Evolutionary conservation across 192 early-diverging fungal species (phyloP), one percentile per base, ranked within the genome.

Genomic region (Coemansia sp.): DNA sequence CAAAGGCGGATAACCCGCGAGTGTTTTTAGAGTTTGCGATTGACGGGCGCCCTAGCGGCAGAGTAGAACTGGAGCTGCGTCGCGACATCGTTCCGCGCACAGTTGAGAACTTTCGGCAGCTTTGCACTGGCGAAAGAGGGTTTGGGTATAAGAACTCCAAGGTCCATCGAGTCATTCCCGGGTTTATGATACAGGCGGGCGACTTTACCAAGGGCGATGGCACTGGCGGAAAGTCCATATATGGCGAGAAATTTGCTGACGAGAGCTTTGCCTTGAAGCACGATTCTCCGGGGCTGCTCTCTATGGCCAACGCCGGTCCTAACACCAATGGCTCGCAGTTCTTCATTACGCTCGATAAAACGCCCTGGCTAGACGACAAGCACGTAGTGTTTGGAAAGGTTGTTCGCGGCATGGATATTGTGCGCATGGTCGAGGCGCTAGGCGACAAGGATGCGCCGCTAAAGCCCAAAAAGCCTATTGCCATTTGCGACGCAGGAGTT

Each of bases 121-220:
- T 80, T 58, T 70, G 76, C 29, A 73, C 75, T 4, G 85, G 87
- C 9, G 76, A 79, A 19, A 73, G 78, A 22, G 81, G 81, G 14
- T 70, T 78, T 36, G 80, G 84, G 14, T 93, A 86, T 74, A 88
- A 88, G 68, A 90, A 86, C 32, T 86, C 85, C n/a, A 85, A 70
- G 35, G 94, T 95, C 66, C 96, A 98, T 71, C 88, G 96, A 40
- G 79, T 94, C 20, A 91, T 94, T 61, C 88, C 93, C 75, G 77
- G 83, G 37, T 96, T 96, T 73, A 96, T 96, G 93, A 84, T 90
- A 71, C 96, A 98, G 83, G 93, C 90, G 59, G 93, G 93, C 59
- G 93, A 94, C 77, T 91, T 94, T 65, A 90, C 90, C 27, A 85
- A 82, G 29, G 85, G 85, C 59, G 82, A 94, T 64, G 93, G 93